Percentiles rank a stretch among this genome's conserved stretches.
Evolutionary conservation across 805 yeast genomes (phyloP).

Genomic region (Candida ulmi): DNA sequence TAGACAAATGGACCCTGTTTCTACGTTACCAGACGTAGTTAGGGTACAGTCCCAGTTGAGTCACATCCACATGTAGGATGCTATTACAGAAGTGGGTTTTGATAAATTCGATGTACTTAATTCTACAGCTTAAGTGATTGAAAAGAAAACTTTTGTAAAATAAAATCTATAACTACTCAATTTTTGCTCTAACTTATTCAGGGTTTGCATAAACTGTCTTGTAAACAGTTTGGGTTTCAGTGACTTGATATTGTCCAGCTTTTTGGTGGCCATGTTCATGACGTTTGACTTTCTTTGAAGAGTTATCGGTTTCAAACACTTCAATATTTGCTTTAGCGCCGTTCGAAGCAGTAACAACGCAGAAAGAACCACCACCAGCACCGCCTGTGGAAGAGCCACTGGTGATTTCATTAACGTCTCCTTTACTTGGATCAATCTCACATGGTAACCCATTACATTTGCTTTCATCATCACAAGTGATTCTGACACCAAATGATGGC

Average conservation of each 20-base stretch:
- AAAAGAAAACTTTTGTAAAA: no score
- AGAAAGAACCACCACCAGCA: slow-evolving; percentile 70
- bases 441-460: slow-evolving; percentile 77
- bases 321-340: slow-evolving; percentile 65
- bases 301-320: slow-evolving; percentile 40
- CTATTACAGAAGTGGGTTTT: no score
- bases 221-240: slow-evolving; percentile 8
- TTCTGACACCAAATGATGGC: slow-evolving; percentile 68
- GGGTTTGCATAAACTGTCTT: slow-evolving; percentile 6
- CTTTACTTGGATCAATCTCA: slow-evolving; percentile 67
- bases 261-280: slow-evolving; percentile 10
- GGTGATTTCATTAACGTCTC: slow-evolving; percentile 51
- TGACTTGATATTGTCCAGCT: not conserved
- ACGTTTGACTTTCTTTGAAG: slow-evolving; percentile 5
- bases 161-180: no score
- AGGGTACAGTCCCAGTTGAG: no score
- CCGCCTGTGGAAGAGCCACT: slow-evolving; percentile 38
- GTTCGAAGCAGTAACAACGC: slow-evolving; percentile 73
- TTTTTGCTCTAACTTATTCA: no score
- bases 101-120: no score
- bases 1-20: no score
- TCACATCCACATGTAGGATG: no score
- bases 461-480: slow-evolving; percentile 65
- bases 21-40: no score
- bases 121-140: no score